Base-by-base conservation (phyloP, 805 yeast genomes). In the Debaryomyces hansenii region DNA sequence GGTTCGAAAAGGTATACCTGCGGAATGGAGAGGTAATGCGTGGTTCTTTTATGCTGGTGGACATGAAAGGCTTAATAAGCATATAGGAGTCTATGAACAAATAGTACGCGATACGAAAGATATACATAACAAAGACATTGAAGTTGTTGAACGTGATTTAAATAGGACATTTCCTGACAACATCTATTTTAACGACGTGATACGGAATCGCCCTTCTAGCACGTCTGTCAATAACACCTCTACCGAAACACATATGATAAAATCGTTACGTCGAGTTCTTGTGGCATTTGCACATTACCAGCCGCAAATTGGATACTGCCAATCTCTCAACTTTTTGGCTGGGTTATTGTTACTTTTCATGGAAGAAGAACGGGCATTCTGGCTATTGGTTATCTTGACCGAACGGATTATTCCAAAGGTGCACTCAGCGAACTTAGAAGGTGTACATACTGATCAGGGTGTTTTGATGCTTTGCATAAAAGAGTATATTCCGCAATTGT, bases 11-110 rank as follows among this genome's bases (percentile, higher is more conserved):
- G 99, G 99, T 10, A 84, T 92, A 9, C 98, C 99, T 0, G 91
- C 96, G 0, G 97, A 90, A 61, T 92, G 97, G 97, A 74, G 99
- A 54, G 99, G 99, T 1, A 80, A 81, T 53, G 97, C 97, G 0
- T 92, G 99, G 99, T 92, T 94, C 76, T 85, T 83, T 71, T 92
- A 88, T 64, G 96, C 96, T 7, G 83, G 84, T 20, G 99, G 98
- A 2, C 77, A 83, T 45, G 94, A 87, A 44, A 77, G 77, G 53
- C 66, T 90, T 46, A 82, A 78, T 53, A 80, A 82, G 34, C 82
- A 91, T 59, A 70, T 70, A 12, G 96, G 96, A 1, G 77, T 87
- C 2, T 94, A 91, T 63, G 87, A 83, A 38, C 71, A 74, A 49
- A 73, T 92, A 27, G 83, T 89, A 33, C 69, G 67, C 11, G 82